A percentile compares a stretch with the other conserved stretches of the same genome.
These are phyloP conservation scores for Chrysoporthe puriensis DNA, from an alignment of 2,329 filamentous ascomycete species.

Conservation along the genomic window DNA sequence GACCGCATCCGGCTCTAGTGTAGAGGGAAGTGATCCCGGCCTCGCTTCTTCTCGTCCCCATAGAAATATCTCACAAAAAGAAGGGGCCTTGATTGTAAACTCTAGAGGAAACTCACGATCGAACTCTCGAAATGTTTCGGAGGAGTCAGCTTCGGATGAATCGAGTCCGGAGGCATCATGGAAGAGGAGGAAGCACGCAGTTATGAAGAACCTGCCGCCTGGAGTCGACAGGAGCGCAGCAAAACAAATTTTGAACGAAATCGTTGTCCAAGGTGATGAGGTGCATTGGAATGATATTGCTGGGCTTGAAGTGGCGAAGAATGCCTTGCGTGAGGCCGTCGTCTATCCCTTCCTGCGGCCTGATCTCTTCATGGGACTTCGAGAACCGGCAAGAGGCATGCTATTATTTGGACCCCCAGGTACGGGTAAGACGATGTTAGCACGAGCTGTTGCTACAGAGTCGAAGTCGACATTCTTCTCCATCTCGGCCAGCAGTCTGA, in stretches of 20 bases:
- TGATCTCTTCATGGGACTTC: slow-evolving; percentile 92
- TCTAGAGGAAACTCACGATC: slow-evolving; percentile 22
- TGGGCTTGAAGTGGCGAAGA: slow-evolving; percentile 87
- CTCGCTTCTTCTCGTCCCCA: slow-evolving; percentile 17
- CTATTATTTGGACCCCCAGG: slow-evolving; percentile 93
- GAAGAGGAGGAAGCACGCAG: slow-evolving; percentile 63
- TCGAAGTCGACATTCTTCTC: slow-evolving; percentile 96
- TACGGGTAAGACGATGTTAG: slow-evolving; percentile 99
- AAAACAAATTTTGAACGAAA: slow-evolving; percentile 92
- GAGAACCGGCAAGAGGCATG: slow-evolving; percentile 94
- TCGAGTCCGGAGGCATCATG: slow-evolving; percentile 53
- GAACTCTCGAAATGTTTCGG: slow-evolving; percentile 23
- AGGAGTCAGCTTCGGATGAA: slow-evolving; percentile 47
- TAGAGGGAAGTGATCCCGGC: slow-evolving; percentile 24
- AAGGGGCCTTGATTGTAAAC: slow-evolving; percentile 6
- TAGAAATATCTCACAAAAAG: slow-evolving; percentile 24
- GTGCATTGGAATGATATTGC: slow-evolving; percentile 95
- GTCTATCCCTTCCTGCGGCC: slow-evolving; percentile 96
- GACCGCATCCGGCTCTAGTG: slow-evolving; percentile 25
- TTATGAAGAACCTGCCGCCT: slow-evolving; percentile 78
- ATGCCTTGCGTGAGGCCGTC: slow-evolving; percentile 89
- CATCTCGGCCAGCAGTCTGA: slow-evolving; percentile 91
- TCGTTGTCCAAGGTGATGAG: slow-evolving; percentile 90
- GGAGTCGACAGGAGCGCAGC: slow-evolving; percentile 83
- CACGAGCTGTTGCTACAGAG: slow-evolving; percentile 91